These are phyloP conservation scores for Gaeumannomyces tritici DNA, from an alignment of 2,329 filamentous ascomycete genomes.

Conservation along the genomic window DNA sequence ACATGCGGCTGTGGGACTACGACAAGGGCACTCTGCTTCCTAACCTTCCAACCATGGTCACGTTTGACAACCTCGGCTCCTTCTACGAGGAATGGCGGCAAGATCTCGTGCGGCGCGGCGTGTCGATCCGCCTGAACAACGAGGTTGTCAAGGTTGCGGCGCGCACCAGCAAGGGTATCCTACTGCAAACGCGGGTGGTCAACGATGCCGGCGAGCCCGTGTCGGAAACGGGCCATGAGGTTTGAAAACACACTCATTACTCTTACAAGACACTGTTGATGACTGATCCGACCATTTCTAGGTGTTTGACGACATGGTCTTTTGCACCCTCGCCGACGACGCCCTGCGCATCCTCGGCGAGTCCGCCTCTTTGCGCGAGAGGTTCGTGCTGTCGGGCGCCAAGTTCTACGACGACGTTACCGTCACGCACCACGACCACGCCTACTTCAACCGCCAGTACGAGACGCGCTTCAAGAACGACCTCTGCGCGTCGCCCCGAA, in stretches of 20 bases:
- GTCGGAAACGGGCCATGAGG: constrained; percentile 41
- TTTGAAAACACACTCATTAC: no score
- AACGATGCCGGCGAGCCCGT: constrained; percentile 23
- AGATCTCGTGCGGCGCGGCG: constrained; percentile 42
- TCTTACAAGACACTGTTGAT: no score
- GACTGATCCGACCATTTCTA: no score
- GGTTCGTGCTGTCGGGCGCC: constrained; percentile 58
- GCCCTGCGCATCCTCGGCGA: constrained; percentile 50
- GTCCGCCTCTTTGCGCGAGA: constrained; percentile 51
- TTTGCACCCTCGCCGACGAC: constrained; percentile 57
- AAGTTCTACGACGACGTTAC: constrained; percentile 63
- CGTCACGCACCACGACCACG: constrained; percentile 55
- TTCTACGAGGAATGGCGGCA: constrained; percentile 53
- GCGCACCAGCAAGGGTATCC: constrained; percentile 40
- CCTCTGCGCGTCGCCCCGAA: constrained; percentile 37
- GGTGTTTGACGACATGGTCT: constrained; percentile 60
- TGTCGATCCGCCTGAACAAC: constrained; percentile 45
- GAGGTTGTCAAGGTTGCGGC: constrained; percentile 43
- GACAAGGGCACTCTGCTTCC: constrained; percentile 42
- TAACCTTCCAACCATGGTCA: constrained; percentile 56
- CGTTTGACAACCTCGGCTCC: constrained; percentile 51
- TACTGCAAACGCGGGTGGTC: constrained; percentile 34
- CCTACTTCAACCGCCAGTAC: constrained; percentile 61
- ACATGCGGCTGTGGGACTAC: constrained; percentile 51
- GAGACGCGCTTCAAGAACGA: constrained; percentile 47